Conservation (phyloP, 805 yeast genomes). For the Clavispora phyllophila region DNA sequence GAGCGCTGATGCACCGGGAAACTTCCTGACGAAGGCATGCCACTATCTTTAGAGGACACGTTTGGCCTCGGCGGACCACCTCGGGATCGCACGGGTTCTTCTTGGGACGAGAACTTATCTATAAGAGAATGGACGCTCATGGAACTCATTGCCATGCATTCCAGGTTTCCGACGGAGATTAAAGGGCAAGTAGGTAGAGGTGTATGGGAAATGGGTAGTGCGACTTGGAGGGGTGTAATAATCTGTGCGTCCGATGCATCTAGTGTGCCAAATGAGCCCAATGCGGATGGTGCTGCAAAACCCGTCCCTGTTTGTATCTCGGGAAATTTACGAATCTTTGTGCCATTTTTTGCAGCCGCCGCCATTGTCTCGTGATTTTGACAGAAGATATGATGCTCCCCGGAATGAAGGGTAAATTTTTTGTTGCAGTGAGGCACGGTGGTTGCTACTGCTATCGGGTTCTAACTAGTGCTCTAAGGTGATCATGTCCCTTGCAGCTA, state of each 20-base stretch:
- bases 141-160: conserved; percentile 13
- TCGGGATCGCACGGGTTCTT: conserved; percentile 4
- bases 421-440: no score
- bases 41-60: neutral
- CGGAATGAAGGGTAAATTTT: no score
- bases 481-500: neutral
- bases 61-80: neutral
- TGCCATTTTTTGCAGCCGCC: neutral
- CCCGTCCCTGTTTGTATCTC: neutral
- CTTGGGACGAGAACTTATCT: conserved; percentile 20
- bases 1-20: neutral
- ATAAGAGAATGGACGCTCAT: conserved; percentile 41
- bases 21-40: neutral
- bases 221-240: neutral
- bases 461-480: no score
- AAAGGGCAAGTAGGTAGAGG: neutral
- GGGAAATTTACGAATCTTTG: neutral
- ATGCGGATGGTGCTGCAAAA: neutral
- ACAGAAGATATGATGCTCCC: no score
- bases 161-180: neutral
- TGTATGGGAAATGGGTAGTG: neutral
- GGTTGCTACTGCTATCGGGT: no score
- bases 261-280: neutral
- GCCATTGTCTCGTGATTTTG: no score
- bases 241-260: neutral